Conservation (phyloP, 2,329 filamentous ascomycete genomes). For the Sclerotinia minor region DNA sequence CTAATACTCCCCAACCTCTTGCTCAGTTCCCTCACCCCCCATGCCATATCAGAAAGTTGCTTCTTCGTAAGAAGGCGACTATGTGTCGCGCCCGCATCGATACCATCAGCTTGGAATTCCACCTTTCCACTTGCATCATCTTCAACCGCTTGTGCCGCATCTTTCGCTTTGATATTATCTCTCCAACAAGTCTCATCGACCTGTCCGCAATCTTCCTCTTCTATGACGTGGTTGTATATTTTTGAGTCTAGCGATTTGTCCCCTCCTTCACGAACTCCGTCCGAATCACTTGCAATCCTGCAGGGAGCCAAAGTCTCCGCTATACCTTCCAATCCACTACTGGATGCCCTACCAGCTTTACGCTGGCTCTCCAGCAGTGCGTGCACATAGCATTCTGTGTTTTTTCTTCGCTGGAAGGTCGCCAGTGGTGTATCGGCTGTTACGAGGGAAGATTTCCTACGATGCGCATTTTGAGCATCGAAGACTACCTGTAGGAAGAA, state of each 20-base stretch:
- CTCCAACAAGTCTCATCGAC: slow-evolving; percentile 58
- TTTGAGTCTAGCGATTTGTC: slow-evolving; percentile 29
- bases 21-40: slow-evolving; percentile 88
- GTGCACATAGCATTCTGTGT: slow-evolving; percentile 64
- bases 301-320: slow-evolving; percentile 34
- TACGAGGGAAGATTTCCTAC: slow-evolving; percentile 66
- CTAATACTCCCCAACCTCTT: slow-evolving; percentile 81
- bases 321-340: slow-evolving; percentile 38
- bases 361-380: slow-evolving; percentile 62
- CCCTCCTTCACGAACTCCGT: slow-evolving; percentile 8
- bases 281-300: slow-evolving; percentile 25
- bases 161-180: slow-evolving; percentile 33
- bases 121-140: slow-evolving; percentile 28
- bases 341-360: slow-evolving; percentile 36
- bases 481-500: slow-evolving; percentile 54
- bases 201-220: slow-evolving; percentile 47
- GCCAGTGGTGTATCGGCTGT: slow-evolving; percentile 49
- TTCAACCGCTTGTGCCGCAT: slow-evolving; percentile 14
- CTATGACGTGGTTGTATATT: background rate
- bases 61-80: slow-evolving; percentile 88
- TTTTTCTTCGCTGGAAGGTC: slow-evolving; percentile 43
- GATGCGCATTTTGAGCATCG: slow-evolving; percentile 59
- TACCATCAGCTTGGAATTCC: slow-evolving; percentile 23
- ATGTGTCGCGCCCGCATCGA: slow-evolving; percentile 42
- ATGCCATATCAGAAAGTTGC: slow-evolving; percentile 94